Conservation (phyloP, 2,329 filamentous ascomycete species). For the Mariannaea elegans region DNA sequence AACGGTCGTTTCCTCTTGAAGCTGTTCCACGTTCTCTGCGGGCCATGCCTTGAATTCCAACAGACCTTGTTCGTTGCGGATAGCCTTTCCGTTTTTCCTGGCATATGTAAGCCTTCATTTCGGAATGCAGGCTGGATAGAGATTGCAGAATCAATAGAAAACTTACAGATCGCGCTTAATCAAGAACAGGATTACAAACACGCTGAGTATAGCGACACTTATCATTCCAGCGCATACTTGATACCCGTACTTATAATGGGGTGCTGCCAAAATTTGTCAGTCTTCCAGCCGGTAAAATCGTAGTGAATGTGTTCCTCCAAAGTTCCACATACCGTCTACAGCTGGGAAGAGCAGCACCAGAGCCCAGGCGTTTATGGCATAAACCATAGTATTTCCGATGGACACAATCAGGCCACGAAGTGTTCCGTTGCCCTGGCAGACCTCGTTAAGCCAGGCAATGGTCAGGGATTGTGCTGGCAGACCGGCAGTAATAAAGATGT, state of each 20-base stretch:
- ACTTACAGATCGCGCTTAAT: constrained; percentile 20
- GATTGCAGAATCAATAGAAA: background rate
- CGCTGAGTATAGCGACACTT: constrained; percentile 14
- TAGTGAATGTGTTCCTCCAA: background rate
- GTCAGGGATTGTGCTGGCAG: constrained; percentile 22
- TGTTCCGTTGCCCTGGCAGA: constrained; percentile 20
- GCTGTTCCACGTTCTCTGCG: background rate
- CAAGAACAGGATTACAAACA: constrained; percentile 12
- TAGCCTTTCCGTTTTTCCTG: constrained; percentile 15
- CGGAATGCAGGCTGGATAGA: background rate
- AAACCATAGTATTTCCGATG: constrained; percentile 20
- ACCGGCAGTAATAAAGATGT: constrained; percentile 22
- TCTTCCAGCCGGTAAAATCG: no score
- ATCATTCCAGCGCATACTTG: constrained; percentile 19
- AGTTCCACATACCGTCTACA: constrained; percentile 11
- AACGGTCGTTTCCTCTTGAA: background rate
- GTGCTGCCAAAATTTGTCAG: background rate
- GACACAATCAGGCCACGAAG: constrained; percentile 21
- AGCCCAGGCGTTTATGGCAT: constrained; percentile 24
- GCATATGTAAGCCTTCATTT: background rate
- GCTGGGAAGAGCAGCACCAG: constrained; percentile 20
- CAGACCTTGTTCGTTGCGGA: constrained; percentile 13
- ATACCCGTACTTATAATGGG: constrained; percentile 21
- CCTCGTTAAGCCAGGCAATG: constrained; percentile 24
- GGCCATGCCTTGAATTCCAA: constrained; percentile 25